Evolutionary conservation across 2,329 filamentous ascomycete genomes (phyloP), one percentile per base, ranked within the genome.

Genomic region (Fusarium sp.): DNA sequence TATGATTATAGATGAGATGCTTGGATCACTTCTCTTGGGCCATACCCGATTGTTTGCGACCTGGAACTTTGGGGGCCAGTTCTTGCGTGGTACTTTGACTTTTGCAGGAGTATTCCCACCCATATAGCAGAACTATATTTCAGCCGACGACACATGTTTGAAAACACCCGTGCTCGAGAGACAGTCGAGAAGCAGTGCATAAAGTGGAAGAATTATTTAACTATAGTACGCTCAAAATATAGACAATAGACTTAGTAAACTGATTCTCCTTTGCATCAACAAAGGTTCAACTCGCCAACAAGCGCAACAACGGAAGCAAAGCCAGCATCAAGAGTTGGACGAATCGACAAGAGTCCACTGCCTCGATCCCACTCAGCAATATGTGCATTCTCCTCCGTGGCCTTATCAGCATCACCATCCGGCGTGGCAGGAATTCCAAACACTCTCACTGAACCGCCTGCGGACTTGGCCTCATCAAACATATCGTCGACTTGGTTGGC

Each of bases 221-320:
- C 7, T 15, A 4, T 14, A 4, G 14, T 33, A 6, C 13, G 30
- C 14, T 33, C 6, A 33, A 15, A 14, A 14, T 10, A 33, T 14
- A 33, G 30, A 33, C 6, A 37, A 27, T 19, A 39, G 11, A 13
- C 10, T 10, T 15, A 25, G 10, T 37, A 6, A 2, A 15, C 6
- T 4, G 13, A n/a, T 35, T 5, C 4, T 8, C 5, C 14, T 2
- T 19, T 4, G 14, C 14, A 13, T 45, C 33, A 64, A 19, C 53
- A 49, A 9, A 67, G 52, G 9, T 69, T 67, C 6, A 63, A 46
- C 19, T 69, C 67, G 4, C 67, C 67, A 10, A 69, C 67, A 20
- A 69, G 62, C 9, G 67, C 67, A 11, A 69, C 66, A 14, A 69
- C 53, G 22, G 67, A 70, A 22, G 67, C 67, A 33, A 69, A 69